These are phyloP conservation scores for Colletotrichum sp. DNA, from an alignment of 2,329 filamentous ascomycete species.

Conservation along the genomic window DNA sequence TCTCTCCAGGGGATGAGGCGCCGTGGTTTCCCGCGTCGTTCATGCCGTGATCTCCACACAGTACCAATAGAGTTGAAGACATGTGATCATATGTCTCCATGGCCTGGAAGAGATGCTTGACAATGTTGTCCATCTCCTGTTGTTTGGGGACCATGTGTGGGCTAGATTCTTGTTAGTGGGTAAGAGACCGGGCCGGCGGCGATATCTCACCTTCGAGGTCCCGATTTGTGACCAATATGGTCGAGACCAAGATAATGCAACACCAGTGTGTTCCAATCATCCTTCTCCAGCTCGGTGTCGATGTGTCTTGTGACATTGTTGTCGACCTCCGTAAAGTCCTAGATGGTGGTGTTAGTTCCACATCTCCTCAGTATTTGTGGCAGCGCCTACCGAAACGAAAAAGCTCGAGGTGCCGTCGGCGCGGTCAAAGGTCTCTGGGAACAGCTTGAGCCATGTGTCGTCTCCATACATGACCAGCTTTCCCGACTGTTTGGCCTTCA, in stretches of 20 bases:
- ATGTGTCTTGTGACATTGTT: slow-evolving; percentile 96
- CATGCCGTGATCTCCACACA: slow-evolving; percentile 98
- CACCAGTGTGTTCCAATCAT: slow-evolving; percentile 93
- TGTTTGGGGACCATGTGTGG: slow-evolving; percentile 94
- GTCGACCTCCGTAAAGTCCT: slow-evolving; percentile 98
- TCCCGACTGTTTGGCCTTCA: slow-evolving; percentile 74
- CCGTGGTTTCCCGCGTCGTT: slow-evolving; percentile 98
- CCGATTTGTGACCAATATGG: slow-evolving; percentile 96
- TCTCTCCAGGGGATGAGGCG: slow-evolving; percentile 91
- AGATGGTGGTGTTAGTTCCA: slow-evolving; percentile 23
- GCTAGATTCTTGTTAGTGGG: slow-evolving; percentile 48
- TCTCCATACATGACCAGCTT: slow-evolving; percentile 95
- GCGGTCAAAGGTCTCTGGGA: slow-evolving; percentile 85
- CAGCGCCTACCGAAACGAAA: slow-evolving; percentile 84
- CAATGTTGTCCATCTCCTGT: slow-evolving; percentile 87
- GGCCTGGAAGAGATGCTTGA: slow-evolving; percentile 76
- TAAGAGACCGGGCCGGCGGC: not conserved
- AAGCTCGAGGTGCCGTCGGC: slow-evolving; percentile 96
- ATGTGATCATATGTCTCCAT: slow-evolving; percentile 76
- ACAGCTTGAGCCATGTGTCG: slow-evolving; percentile 97
- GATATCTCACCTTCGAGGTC: slow-evolving; percentile 72
- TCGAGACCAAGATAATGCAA: slow-evolving; percentile 96
- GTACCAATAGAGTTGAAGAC: slow-evolving; percentile 77
- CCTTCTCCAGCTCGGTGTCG: slow-evolving; percentile 71
- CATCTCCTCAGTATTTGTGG: slow-evolving; percentile 25